Base-by-base conservation (phyloP, 2,329 filamentous ascomycete species). In the Penicillium crustosum region DNA sequence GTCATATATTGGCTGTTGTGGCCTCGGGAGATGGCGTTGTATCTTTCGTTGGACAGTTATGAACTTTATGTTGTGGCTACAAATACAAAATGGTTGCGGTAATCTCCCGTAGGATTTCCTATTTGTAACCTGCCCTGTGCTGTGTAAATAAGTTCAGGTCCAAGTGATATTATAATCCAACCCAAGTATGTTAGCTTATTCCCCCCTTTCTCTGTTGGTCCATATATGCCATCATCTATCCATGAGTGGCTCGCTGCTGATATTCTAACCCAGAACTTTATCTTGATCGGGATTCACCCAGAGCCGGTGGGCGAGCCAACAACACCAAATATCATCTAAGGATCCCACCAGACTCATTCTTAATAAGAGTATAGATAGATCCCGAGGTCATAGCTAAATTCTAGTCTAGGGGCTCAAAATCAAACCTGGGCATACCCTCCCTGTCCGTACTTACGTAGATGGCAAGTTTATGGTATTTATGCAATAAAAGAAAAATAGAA, bases 21-120 rank as follows among this genome's bases (percentile, higher is more conserved):
- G 44, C 17, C 12, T 35, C 41, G 45, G 56, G 41, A 41, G 54
- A 49, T 49, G 52, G 53, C 44, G 59, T 59, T 59, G 52, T 56
- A 49, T 45, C 53, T 47, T 51, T 57, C 21, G 17, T 39, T 41
- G 15, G 19, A 43, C 21, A 44, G 6, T 23, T 23, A 47, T 36
- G 19, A 35, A 45, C 9, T 56, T 39, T n/a, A 35, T n/a, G 25
- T 25, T 21, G 23, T 13, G 27, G 10, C 21, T 42, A 31, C 27
- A 29, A 17, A 39, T 55, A 42, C n/a, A n/a, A 38, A 49, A 48
- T 49, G 9, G 21, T 49, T 54, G 33, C 13, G 21, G 45, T 21
- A n/a, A 44, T 35, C 9, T 29, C 27, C 25, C 10, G 13, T 39
- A 44, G 13, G 13, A 8, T 33, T 21, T 21, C 8, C 3, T 42